Evolutionary conservation across 192 early-diverging fungal species (phyloP).

Genomic region (Podila verticillata): DNA sequence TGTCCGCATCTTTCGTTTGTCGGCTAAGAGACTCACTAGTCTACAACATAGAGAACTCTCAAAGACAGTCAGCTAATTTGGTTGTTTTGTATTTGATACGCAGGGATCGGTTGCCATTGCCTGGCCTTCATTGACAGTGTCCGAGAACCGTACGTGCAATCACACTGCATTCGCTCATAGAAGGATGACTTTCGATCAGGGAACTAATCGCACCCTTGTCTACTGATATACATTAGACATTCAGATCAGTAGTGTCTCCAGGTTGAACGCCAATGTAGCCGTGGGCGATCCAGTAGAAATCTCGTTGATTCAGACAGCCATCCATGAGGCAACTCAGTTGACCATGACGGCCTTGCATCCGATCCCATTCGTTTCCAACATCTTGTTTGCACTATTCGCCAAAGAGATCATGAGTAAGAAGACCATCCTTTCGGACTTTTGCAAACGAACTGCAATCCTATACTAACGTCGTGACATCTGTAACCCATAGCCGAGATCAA

Average conservation of each 20-base stretch:
- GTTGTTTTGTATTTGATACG: neutral
- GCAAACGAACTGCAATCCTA: no score
- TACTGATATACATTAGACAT: constrained; percentile 50
- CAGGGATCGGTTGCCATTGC: constrained; percentile 60
- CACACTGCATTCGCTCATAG: neutral
- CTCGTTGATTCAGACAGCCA: constrained; percentile 21
- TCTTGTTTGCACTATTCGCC: constrained; percentile 59
- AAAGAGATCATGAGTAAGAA: constrained; percentile 72
- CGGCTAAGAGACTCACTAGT: neutral
- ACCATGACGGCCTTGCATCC: constrained; percentile 49
- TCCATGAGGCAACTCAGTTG: constrained; percentile 54
- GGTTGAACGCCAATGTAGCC: constrained; percentile 58
- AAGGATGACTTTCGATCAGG: neutral
- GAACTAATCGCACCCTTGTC: neutral
- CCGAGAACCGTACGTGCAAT: constrained; percentile 47
- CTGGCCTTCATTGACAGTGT: constrained; percentile 64
- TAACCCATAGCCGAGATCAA: constrained; percentile 61
- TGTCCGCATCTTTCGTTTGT: neutral
- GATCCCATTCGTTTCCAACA: constrained; percentile 54
- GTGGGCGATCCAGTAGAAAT: constrained; percentile 56
- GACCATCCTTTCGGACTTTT: neutral
- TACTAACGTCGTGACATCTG: no score
- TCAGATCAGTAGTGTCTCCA: constrained; percentile 55
- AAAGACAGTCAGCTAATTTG: neutral
- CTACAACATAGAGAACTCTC: neutral